Percentiles rank a stretch among this genome's conserved stretches.
Conservation (phyloP, 805 yeast species). For the Candida sithepensis region DNA sequence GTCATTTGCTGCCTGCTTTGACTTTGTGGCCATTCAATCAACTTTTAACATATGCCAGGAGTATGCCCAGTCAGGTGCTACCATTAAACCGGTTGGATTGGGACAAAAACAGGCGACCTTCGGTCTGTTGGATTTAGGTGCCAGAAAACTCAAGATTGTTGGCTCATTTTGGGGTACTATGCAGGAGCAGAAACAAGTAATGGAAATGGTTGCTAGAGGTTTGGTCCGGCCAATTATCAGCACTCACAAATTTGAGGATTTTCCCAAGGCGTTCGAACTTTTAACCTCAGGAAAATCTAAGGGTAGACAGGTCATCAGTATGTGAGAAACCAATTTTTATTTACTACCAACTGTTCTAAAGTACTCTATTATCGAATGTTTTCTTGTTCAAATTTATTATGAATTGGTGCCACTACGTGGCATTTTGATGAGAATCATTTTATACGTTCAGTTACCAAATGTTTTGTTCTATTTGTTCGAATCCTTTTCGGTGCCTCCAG, state of each 20-base stretch:
- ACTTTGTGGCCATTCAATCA: conserved; percentile 18
- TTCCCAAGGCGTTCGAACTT: conserved; percentile 35
- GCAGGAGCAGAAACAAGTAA: conserved; percentile 38
- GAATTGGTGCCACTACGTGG: no score
- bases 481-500: no score
- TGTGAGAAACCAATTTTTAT: not conserved
- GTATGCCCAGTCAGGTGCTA: conserved; percentile 36
- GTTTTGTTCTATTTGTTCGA: no score
- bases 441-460: no score
- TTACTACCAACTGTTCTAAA: no score
- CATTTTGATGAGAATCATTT: no score
- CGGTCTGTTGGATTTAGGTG: conserved; percentile 35
- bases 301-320: conserved; percentile 36
- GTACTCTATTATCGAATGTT: no score
- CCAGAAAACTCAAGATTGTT: conserved; percentile 38
- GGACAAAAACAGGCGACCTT: conserved; percentile 33
- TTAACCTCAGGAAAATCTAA: conserved; percentile 36
- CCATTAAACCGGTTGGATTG: conserved; percentile 41
- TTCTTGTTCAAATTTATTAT: no score
- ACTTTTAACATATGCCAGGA: conserved; percentile 26
- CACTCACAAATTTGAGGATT: conserved; percentile 29
- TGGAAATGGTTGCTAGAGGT: conserved; percentile 40
- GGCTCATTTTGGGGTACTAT: conserved; percentile 45
- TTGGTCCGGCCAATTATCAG: conserved; percentile 35
- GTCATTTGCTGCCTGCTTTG: conserved; percentile 35